phyloP scores from a whole-genome alignment of 2,329 filamentous ascomycete genomes.

The Beauveria sp. region DNA sequence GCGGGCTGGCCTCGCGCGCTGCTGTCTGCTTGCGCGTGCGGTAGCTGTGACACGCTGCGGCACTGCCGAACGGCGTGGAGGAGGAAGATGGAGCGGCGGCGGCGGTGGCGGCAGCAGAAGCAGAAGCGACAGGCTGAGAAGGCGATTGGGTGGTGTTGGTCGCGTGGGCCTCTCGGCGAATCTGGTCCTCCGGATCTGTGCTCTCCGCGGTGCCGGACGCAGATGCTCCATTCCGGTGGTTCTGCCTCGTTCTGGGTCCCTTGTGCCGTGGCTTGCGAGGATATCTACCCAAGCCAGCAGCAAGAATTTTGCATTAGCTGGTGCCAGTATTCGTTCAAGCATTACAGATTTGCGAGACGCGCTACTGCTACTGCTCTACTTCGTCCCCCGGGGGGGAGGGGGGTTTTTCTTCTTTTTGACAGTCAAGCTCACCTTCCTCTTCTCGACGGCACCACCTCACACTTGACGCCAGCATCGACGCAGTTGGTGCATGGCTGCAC shows the following conservation, averaged over 20 bases:
- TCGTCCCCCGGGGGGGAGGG: too few species aligned
- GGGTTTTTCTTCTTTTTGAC: too few species aligned
- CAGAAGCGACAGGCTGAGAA: background rate
- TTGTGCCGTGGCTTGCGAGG: conserved; percentile 10
- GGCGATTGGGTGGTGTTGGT: background rate
- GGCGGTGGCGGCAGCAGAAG: background rate
- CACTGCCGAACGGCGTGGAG: background rate
- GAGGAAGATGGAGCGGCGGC: background rate
- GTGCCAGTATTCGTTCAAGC: background rate
- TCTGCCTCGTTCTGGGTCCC: conserved; percentile 2
- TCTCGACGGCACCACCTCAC: conserved; percentile 27
- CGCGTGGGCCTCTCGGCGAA: background rate
- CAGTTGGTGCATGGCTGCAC: conserved; percentile 27
- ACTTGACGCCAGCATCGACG: conserved; percentile 17
- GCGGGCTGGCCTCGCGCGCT: conserved; percentile 2
- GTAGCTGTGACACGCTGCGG: conserved; percentile 1
- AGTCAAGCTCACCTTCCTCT: conserved; percentile 22
- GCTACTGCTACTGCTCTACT: too few species aligned
- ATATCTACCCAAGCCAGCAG: background rate
- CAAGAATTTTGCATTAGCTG: background rate
- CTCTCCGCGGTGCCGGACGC: background rate
- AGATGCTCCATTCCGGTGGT: background rate
- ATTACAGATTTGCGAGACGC: too few species aligned
- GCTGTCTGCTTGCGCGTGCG: conserved; percentile 8
- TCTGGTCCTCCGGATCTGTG: conserved; percentile 8